Percentiles rank a stretch among this genome's conserved stretches.
Conservation (phyloP, 2,329 filamentous ascomycete genomes). For the Teratosphaeria viscida region DNA sequence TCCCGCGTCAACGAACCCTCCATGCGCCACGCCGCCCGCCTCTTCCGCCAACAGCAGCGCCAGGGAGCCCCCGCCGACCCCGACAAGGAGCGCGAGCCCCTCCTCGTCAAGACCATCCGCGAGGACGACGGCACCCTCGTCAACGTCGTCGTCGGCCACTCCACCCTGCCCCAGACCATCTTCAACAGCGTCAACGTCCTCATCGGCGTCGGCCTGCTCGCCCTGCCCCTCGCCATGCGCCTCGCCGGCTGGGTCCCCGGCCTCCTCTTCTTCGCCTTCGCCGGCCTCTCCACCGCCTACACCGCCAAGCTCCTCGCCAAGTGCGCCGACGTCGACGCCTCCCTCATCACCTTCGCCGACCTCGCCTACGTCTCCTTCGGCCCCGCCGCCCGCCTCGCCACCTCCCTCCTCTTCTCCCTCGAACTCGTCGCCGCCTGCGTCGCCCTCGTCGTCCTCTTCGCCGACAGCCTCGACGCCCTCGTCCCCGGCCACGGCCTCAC, state of each 20-base stretch:
- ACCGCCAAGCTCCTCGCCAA: conserved; percentile 77
- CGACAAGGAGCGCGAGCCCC: conserved; percentile 49
- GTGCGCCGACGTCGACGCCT: conserved; percentile 77
- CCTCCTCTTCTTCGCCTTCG: conserved; percentile 60
- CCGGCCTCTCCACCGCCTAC: conserved; percentile 68
- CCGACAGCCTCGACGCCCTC: conserved; percentile 75
- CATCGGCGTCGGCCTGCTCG: conserved; percentile 81
- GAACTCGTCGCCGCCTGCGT: conserved; percentile 84
- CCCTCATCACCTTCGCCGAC: conserved; percentile 87
- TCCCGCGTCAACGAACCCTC: conserved; percentile 47
- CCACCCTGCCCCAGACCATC: conserved; percentile 88
- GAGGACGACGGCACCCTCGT: conserved; percentile 75
- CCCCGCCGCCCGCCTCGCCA: conserved; percentile 65
- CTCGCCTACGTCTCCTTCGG: conserved; percentile 87
- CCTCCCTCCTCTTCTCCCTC: conserved; percentile 76
- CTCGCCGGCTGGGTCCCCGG: conserved; percentile 85
- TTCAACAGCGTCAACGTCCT: conserved; percentile 95
- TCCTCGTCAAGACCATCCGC: conserved; percentile 82
- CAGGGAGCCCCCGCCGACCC: conserved; percentile 29
- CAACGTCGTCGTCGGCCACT: conserved; percentile 78
- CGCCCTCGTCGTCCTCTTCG: conserved; percentile 83
- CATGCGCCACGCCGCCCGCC: conserved; percentile 44
- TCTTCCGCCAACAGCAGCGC: conserved; percentile 38
- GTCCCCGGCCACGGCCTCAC: conserved; percentile 59
- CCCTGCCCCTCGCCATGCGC: conserved; percentile 75